Base-by-base conservation (phyloP, 805 yeast species). In the Candida quercuum region DNA sequence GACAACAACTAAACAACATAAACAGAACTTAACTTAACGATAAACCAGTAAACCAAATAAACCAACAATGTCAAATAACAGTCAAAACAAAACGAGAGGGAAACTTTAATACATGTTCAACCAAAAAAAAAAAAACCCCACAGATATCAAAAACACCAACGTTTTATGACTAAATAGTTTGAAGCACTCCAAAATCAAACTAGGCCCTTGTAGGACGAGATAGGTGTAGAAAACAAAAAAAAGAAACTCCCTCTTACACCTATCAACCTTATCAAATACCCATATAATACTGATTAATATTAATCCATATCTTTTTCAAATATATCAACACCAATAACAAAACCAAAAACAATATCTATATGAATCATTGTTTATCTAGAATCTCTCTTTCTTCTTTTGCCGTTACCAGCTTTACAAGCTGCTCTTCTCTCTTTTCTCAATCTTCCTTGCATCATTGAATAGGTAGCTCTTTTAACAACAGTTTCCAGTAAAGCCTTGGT, bases 401-500 rank as follows among this genome's bases (percentile, higher is more conserved):
- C 13, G 27, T 49, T 60, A 3, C 19, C 23, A 5, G 18, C 21
- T 47, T 62, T 71, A 20, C 62, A 55, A 36, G 63, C 66, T 25
- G 71, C 69, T 46, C 86, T 64, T 56, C 88, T 66, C 38, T 79
- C 83, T 40, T 81, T 70, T 52, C 94, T 71, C 36, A 84, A 61
- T 47, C 88, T 66, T 11, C 86, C 81, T 56, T 84, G 94, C 89
- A 81, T 83, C 65, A 77, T 63, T 38, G 79, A 75, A 57, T 87
- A 87, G 13, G 88, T 77, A 2, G 93, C 95, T 39, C 95, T 72
- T 49, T 91, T 74, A 22, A 87, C 76, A 14, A 87, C 77, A 0
- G 81, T 78, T 51, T 86, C 91, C 26, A 87, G 60, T 17, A 76
- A 64, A 14, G 68, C 20, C 28, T 40, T 48, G 3, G 46, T 51